Evolutionary conservation across 2,329 filamentous ascomycete genomes (phyloP), one percentile per base, ranked within the genome.

Genomic region (Onygena corvina): DNA sequence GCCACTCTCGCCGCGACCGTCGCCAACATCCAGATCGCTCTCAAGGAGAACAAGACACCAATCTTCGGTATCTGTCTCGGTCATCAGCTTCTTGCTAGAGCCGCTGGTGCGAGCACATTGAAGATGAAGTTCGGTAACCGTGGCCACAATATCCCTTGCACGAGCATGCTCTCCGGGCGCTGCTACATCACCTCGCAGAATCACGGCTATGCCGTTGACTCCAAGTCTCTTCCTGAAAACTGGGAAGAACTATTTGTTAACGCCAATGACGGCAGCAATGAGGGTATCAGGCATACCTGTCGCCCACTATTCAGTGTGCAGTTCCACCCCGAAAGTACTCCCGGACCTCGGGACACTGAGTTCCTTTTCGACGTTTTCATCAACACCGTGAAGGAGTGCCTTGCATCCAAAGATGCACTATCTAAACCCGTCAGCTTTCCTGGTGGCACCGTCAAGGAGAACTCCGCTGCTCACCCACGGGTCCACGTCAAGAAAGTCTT

Each of bases 81-180:
- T 50, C 90, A 96, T 67, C 90, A 96, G 70, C 76, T 96, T 58
- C 80, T 96, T 47, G 88, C 90, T 48, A 79, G 88, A 59, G 88
- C 90, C 51, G 81, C 88, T 27, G 90, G 90, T 49, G 90, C 89
- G 42, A 75, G 75, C 42, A 96, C 92, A 0, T 69, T 77, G 61
- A 98, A 98, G 76, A 94, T 98, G 87, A 96, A 96, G 76, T 98
- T 95, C 62, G 92, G 92, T 72, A 98, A 98, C 73, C 86, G 92
- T 61, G 92, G 90, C 36, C 87, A 94, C 75, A 98, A 98, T 71
- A 96, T 98, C 61, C 92, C 92, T 38, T 95, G 89, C 75, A 96
- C 90, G 8, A 95, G 85, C 71, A 78, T 94, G 77, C 75, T 96
- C 57, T 94, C 90, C 38, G 92, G 92, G 59, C 88, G 88, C 71